Percentiles rank a stretch among this genome's conserved stretches.
Evolutionary conservation across 139 green algal species (phyloP).

Genomic region (Asterochloris sp.): DNA sequence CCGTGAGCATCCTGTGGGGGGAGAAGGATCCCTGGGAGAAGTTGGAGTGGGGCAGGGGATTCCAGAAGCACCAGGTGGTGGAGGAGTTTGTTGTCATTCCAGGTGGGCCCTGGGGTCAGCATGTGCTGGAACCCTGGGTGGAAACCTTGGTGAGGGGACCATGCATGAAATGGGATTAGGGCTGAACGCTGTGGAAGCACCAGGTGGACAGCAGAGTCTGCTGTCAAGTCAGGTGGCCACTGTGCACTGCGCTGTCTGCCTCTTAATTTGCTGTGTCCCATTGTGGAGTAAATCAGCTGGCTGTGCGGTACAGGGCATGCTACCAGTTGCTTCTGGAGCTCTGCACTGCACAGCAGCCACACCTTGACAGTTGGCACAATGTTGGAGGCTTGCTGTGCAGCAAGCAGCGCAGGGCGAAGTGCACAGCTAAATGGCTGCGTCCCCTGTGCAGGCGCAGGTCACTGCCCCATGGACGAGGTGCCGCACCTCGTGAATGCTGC

Average conservation of each 20-base stretch:
- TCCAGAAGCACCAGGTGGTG: slow-evolving; percentile 51
- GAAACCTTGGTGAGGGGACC: too few species aligned
- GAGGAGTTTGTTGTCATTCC: slow-evolving; percentile 85
- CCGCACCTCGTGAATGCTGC: slow-evolving; percentile 90
- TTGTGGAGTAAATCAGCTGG: too few species aligned
- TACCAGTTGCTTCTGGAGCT: background rate
- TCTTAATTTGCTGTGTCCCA: too few species aligned
- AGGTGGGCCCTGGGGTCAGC: slow-evolving; percentile 14
- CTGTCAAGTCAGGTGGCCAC: too few species aligned
- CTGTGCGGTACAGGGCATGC: too few species aligned
- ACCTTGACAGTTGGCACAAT: background rate
- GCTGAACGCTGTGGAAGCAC: too few species aligned
- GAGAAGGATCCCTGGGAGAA: slow-evolving; percentile 87
- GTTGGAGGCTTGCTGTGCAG: background rate
- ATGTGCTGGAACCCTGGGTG: too few species aligned
- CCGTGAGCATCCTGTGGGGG: slow-evolving; percentile 45
- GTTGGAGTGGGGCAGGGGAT: slow-evolving; percentile 62
- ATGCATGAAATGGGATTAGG: too few species aligned
- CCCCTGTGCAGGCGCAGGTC: slow-evolving; percentile 59
- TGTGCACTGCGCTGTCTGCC: too few species aligned
- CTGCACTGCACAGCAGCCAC: background rate
- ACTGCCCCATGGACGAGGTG: slow-evolving; percentile 86
- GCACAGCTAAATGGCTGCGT: background rate
- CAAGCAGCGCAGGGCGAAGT: background rate
- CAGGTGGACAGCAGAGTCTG: too few species aligned